Evolutionary conservation across 2,329 filamentous ascomycete species (phyloP).

Genomic region (Colletotrichum falcatum): DNA sequence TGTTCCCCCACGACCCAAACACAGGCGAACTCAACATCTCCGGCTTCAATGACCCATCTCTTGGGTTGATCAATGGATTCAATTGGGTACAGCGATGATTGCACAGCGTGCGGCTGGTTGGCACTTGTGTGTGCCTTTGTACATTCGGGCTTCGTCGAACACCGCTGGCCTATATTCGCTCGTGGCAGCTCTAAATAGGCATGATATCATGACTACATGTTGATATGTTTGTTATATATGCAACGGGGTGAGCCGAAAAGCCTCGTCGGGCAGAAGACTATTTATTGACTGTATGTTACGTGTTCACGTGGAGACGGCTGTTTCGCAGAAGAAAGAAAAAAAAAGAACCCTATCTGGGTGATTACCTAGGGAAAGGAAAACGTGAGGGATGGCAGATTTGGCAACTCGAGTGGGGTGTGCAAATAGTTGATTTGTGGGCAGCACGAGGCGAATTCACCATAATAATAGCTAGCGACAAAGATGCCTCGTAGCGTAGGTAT

Average conservation of each 20-base stretch:
- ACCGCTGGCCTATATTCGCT: background rate
- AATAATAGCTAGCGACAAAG: background rate
- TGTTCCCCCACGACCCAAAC: constrained; percentile 54
- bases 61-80: constrained; percentile 45
- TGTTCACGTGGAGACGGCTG: background rate
- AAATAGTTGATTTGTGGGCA: background rate
- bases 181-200: background rate
- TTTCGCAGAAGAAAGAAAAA: background rate
- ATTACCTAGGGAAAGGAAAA: background rate
- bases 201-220: constrained; percentile 12
- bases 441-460: background rate
- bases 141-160: background rate
- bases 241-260: background rate
- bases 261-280: background rate
- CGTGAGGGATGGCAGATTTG: background rate
- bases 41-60: constrained; percentile 53
- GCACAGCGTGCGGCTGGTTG: background rate
- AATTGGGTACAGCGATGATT: constrained; percentile 45
- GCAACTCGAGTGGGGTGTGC: background rate
- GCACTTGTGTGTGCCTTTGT: background rate
- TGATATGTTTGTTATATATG: constrained; percentile 1
- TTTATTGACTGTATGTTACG: background rate
- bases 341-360: background rate
- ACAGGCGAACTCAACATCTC: constrained; percentile 54
- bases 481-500: background rate